phyloP scores from a whole-genome alignment of 2,329 filamentous ascomycete species.

The Penicillium oxalicum region DNA sequence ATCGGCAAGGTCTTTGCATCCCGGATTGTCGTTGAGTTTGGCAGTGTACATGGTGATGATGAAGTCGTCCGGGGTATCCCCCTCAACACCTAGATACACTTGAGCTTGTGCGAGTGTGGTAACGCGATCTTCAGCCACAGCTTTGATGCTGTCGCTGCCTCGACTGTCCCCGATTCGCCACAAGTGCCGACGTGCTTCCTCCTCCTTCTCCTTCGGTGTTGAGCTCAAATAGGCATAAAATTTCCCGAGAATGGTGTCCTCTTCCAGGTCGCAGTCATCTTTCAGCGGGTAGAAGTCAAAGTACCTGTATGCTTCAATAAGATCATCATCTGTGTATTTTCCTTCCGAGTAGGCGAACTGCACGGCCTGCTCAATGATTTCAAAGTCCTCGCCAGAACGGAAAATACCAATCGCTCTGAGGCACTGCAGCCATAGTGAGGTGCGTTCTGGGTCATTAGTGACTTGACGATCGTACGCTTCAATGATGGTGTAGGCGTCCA shows the following conservation, averaged over 20 bases:
- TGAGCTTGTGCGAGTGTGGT: slow-evolving; percentile 61
- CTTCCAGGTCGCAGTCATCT: slow-evolving; percentile 43
- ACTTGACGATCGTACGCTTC: slow-evolving; percentile 60
- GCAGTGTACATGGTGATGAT: slow-evolving; percentile 52
- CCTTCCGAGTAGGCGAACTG: slow-evolving; percentile 54
- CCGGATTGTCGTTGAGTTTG: slow-evolving; percentile 51
- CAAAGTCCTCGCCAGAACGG: slow-evolving; percentile 44
- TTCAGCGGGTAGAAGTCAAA: slow-evolving; percentile 47
- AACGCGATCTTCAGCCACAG: slow-evolving; percentile 53
- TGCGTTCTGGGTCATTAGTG: slow-evolving; percentile 48
- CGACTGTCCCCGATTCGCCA: slow-evolving; percentile 55
- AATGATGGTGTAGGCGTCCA: slow-evolving; percentile 55
- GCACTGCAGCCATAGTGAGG: slow-evolving; percentile 59
- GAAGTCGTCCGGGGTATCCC: slow-evolving; percentile 50
- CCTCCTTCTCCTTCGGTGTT: slow-evolving; percentile 45
- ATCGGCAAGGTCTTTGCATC: slow-evolving; percentile 45
- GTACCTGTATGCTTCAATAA: slow-evolving; percentile 53
- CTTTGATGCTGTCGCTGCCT: slow-evolving; percentile 52
- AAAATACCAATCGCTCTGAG: slow-evolving; percentile 55
- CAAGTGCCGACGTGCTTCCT: slow-evolving; percentile 52
- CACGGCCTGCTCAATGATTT: slow-evolving; percentile 53
- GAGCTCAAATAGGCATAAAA: slow-evolving; percentile 57
- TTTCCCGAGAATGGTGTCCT: slow-evolving; percentile 56
- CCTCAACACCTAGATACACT: slow-evolving; percentile 52
- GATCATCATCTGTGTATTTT: slow-evolving; percentile 51